A percentile compares a stretch with the other conserved stretches of the same genome.
phyloP scores from a whole-genome alignment of 2,329 filamentous ascomycete genomes.

The Ophiocordyceps robertsii region DNA sequence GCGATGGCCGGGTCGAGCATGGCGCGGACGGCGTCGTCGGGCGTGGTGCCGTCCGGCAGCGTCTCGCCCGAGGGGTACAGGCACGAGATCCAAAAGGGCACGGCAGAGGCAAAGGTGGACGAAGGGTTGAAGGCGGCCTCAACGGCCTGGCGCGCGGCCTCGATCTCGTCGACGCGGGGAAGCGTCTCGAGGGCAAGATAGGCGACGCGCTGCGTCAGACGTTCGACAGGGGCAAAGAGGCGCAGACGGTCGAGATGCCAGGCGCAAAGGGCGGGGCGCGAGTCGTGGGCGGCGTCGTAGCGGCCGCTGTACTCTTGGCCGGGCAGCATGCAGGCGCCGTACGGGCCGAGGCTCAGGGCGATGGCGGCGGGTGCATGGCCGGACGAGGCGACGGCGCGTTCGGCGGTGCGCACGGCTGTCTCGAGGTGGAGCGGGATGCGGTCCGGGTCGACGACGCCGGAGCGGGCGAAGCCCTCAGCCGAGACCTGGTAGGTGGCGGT shows the following conservation, averaged over 20 bases:
- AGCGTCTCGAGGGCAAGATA: constrained; percentile 55
- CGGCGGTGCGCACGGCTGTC: constrained; percentile 29
- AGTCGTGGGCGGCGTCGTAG: constrained; percentile 34
- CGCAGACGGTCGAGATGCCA: constrained; percentile 34
- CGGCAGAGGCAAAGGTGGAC: constrained; percentile 8
- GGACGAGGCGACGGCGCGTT: constrained; percentile 16
- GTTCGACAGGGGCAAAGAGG: constrained; percentile 16
- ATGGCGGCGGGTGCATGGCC: constrained; percentile 13
- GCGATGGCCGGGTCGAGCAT: constrained; percentile 21
- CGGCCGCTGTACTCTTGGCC: constrained; percentile 50
- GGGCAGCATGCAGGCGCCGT: constrained; percentile 53
- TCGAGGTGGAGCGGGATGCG: constrained; percentile 25
- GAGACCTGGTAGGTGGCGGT: constrained; percentile 58
- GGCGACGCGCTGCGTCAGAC: constrained; percentile 31
- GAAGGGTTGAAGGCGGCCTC: constrained; percentile 3
- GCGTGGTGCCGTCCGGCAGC: constrained; percentile 42
- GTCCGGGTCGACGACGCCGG: constrained; percentile 27
- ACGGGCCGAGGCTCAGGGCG: constrained; percentile 51
- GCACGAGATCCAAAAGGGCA: constrained; percentile 47
- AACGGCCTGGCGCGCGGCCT: constrained; percentile 36
- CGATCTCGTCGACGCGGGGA: constrained; percentile 47
- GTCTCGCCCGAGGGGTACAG: constrained; percentile 40
- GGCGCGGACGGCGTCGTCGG: constrained; percentile 17
- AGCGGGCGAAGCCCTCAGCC: constrained; percentile 38
- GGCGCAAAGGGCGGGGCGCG: constrained; percentile 26